Evolutionary conservation across 257 asterid species (phyloP).

Genomic region (Solanum paucissectum): DNA sequence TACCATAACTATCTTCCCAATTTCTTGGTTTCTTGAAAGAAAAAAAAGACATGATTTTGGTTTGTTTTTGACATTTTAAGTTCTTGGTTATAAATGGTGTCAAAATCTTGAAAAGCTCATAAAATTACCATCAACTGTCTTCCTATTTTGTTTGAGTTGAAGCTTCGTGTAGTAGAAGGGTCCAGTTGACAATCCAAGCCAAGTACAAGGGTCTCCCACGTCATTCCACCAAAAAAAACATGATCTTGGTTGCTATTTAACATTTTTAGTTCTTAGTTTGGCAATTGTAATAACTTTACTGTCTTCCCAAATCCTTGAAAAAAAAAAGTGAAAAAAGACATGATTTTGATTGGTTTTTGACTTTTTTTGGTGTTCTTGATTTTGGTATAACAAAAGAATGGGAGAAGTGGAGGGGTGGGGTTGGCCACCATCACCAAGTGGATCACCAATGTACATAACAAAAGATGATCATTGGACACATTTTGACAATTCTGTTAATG

Average conservation of each 20-base stretch:
- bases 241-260: neutral
- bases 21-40: neutral
- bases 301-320: neutral
- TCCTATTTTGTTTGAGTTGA: neutral
- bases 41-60: neutral
- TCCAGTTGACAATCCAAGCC: neutral
- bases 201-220: neutral
- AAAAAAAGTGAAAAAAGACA: neutral
- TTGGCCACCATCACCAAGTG: constrained; percentile 45
- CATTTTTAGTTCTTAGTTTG: neutral
- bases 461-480: constrained; percentile 80
- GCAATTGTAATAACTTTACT: neutral
- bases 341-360: neutral
- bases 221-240: neutral
- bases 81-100: neutral
- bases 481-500: constrained; percentile 79
- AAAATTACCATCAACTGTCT: neutral
- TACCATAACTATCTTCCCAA: neutral
- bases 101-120: neutral
- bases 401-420: constrained; percentile 59
- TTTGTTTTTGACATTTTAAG: neutral
- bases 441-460: constrained; percentile 45
- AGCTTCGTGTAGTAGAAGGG: neutral
- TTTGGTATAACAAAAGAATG: constrained; percentile 12
- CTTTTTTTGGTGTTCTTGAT: neutral